Evolutionary conservation across 805 yeast genomes (phyloP), one percentile per base, ranked within the genome.

Genomic region (Kregervanrija delftensis): DNA sequence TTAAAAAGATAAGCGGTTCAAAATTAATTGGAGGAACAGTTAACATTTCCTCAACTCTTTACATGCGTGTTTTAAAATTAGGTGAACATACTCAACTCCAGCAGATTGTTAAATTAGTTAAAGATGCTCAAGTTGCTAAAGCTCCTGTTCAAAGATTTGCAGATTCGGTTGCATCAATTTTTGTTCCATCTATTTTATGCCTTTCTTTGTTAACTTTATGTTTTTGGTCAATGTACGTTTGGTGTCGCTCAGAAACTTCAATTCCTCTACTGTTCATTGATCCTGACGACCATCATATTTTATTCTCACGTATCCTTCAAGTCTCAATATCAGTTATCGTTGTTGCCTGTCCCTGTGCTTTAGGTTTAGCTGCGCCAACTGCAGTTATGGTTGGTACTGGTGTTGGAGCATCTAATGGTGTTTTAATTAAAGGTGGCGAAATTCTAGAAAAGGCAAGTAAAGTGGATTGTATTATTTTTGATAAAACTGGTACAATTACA

Each of bases 331-430:
- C 95, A 6, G 99, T 93, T 5, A 77, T 95, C 51, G 96, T 93
- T 10, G 97, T 93, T 41, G 99, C 99, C 1, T 93, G 99, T 65
- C 99, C 99, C 0, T 93, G 99, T 73, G 98, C 99, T 0, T 67
- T 93, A 17, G 99, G 99, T 3, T 71, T 93, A 41, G 97, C 97
- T 3, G 96, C 98, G 0, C 99, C 99, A 1, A 95, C 99, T 1
- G 98, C 98, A 0, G 87, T 93, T 10, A 93, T 95, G 97, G 99
- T 93, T 2, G 99, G 97, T 8, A 91, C 98, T 2, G 99, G 99
- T 35, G 83, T 88, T 16, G 98, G 96, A 35, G 98, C 99, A 0
- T 64, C 76, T 11, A 72, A 87, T 61, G 98, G 99, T 14, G 84
- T 93, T 5, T 69, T 93, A 43, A 85, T 93, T 56, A 93, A 91